A percentile compares a stretch with the other conserved stretches of the same genome.
These are phyloP conservation scores for Exophiala viscosa DNA, from an alignment of 2,329 filamentous ascomycete species.

Conservation along the genomic window DNA sequence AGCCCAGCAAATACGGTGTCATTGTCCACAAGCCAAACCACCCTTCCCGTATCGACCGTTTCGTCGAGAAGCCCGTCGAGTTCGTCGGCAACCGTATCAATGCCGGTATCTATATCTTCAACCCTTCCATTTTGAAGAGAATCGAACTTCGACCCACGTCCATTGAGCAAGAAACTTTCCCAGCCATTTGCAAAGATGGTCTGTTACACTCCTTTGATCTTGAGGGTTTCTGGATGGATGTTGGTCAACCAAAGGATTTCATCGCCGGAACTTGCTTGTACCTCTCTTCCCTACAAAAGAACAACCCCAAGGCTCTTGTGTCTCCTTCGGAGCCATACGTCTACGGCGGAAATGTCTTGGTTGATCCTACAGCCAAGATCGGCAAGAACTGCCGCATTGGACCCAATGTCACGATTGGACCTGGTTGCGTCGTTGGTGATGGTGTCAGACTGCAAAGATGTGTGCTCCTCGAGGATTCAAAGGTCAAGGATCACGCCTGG, in stretches of 20 bases:
- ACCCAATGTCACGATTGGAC: conserved; percentile 93
- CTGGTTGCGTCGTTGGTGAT: conserved; percentile 86
- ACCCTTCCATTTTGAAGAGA: conserved; percentile 81
- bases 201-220: conserved; percentile 94
- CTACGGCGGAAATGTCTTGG: conserved; percentile 90
- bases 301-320: conserved; percentile 77
- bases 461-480: conserved; percentile 81
- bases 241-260: conserved; percentile 98
- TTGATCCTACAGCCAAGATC: conserved; percentile 91
- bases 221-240: conserved; percentile 99
- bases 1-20: conserved; percentile 98
- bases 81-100: conserved; percentile 99
- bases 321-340: conserved; percentile 73
- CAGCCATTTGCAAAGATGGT: conserved; percentile 82
- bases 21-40: conserved; percentile 95
- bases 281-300: conserved; percentile 87
- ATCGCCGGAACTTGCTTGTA: conserved; percentile 93
- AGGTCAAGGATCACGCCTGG: conserved; percentile 98
- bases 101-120: conserved; percentile 96
- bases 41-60: conserved; percentile 88
- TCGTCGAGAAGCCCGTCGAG: conserved; percentile 98
- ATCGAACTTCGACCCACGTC: conserved; percentile 96
- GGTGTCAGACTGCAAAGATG: conserved; percentile 91
- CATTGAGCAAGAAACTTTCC: conserved; percentile 99
- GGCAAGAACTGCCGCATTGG: conserved; percentile 98